Conservation (phyloP, 306 rosid genomes). For the Sicyos baderoa region DNA sequence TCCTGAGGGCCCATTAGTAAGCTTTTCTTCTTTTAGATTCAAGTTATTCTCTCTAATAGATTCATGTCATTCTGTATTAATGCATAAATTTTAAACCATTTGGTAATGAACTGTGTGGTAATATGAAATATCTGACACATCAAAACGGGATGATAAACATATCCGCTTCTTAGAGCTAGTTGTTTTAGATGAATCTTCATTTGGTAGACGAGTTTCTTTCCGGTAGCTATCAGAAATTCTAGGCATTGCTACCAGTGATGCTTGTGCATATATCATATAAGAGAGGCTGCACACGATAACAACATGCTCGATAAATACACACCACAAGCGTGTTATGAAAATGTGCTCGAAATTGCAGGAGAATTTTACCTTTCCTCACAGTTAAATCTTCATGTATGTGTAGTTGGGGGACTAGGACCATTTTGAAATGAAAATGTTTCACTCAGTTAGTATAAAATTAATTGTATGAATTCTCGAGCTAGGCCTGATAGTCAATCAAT, state of each 20-base stretch:
- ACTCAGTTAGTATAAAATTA: background rate
- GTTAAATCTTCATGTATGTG: background rate
- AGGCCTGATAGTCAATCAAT: constrained; percentile 1
- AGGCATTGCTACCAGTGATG: background rate
- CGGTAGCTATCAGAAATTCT: background rate
- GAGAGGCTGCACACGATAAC: background rate
- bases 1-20: constrained; percentile 91
- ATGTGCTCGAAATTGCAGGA: background rate
- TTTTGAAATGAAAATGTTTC: background rate
- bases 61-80: too few species aligned
- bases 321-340: too few species aligned
- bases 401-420: background rate
- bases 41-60: background rate
- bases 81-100: background rate
- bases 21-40: constrained; percentile 14
- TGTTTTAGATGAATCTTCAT: background rate
- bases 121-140: background rate
- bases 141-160: background rate
- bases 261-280: background rate
- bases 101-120: background rate
- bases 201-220: background rate
- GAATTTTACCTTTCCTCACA: background rate
- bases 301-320: background rate
- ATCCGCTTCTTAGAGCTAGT: background rate
- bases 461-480: background rate